These are phyloP conservation scores for Saturnispora diversa DNA, from an alignment of 805 yeast species.

Conservation along the genomic window DNA sequence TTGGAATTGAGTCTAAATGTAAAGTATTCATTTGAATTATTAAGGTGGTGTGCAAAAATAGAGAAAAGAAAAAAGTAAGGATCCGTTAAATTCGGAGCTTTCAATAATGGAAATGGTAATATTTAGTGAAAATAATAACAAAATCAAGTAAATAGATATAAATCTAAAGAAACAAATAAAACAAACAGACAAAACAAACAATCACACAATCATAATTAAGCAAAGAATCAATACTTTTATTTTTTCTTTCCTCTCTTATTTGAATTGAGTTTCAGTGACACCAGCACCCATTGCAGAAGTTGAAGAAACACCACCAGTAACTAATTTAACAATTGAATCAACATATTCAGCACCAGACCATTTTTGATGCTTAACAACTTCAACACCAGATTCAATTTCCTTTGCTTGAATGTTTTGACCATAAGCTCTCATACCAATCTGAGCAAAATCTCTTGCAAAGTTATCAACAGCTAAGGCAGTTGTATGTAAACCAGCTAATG, in stretches of 20 bases:
- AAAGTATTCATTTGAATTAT: neutral
- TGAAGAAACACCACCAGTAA: constrained; percentile 88
- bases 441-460: constrained; percentile 69
- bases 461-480: constrained; percentile 86
- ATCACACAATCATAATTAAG: too few species aligned
- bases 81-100: too few species aligned
- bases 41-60: too few species aligned
- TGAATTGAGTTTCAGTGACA: constrained; percentile 95
- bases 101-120: too few species aligned
- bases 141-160: too few species aligned
- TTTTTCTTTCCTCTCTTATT: constrained; percentile 21
- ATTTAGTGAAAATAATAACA: too few species aligned
- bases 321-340: constrained; percentile 81
- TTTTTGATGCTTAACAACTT: constrained; percentile 94
- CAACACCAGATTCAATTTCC: constrained; percentile 84
- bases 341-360: constrained; percentile 99
- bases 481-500: constrained; percentile 94
- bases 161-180: too few species aligned
- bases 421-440: constrained; percentile 91
- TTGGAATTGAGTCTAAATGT: neutral
- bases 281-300: constrained; percentile 99
- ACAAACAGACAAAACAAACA: too few species aligned
- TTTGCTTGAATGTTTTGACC: constrained; percentile 80
- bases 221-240: neutral
- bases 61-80: too few species aligned